A percentile compares a stretch with the other conserved stretches of the same genome.
phyloP scores from a whole-genome alignment of 352 stramenopile genomes.

The Plasmopara halstedii region DNA sequence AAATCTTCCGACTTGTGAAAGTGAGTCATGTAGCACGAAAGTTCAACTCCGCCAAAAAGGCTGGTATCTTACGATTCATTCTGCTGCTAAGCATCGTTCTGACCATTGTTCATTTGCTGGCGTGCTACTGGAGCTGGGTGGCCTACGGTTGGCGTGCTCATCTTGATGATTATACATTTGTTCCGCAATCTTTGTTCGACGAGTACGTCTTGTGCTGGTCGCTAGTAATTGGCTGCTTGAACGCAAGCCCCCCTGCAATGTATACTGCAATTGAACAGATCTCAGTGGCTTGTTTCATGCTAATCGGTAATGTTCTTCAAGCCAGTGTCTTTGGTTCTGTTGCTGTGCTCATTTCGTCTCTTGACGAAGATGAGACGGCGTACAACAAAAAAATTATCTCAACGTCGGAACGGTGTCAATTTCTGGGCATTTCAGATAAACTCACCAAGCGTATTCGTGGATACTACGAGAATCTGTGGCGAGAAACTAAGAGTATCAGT shows the following conservation, averaged over 20 bases:
- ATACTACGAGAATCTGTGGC: conserved; percentile 67
- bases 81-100: conserved; percentile 44
- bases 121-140: conserved; percentile 61
- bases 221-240: conserved; percentile 50
- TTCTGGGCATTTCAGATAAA: conserved; percentile 50
- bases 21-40: conserved; percentile 46
- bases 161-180: conserved; percentile 24
- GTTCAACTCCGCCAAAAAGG: conserved; percentile 60
- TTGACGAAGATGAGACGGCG: conserved; percentile 53
- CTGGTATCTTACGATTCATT: conserved; percentile 47
- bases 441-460: conserved; percentile 45
- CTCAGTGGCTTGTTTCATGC: conserved; percentile 61
- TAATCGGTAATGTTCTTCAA: conserved; percentile 60
- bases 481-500: conserved; percentile 57
- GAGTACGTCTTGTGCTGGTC: conserved; percentile 49
- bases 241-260: conserved; percentile 52
- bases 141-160: conserved; percentile 36
- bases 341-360: conserved; percentile 53
- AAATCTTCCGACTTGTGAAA: conserved; percentile 64
- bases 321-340: conserved; percentile 65
- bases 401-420: conserved; percentile 53
- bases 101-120: conserved; percentile 41
- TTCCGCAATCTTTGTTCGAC: conserved; percentile 14
- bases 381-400: conserved; percentile 71
- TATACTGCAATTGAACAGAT: conserved; percentile 40